Conservation (phyloP, 1,284 basidiomycete species). For the Trametes versicolor region DNA sequence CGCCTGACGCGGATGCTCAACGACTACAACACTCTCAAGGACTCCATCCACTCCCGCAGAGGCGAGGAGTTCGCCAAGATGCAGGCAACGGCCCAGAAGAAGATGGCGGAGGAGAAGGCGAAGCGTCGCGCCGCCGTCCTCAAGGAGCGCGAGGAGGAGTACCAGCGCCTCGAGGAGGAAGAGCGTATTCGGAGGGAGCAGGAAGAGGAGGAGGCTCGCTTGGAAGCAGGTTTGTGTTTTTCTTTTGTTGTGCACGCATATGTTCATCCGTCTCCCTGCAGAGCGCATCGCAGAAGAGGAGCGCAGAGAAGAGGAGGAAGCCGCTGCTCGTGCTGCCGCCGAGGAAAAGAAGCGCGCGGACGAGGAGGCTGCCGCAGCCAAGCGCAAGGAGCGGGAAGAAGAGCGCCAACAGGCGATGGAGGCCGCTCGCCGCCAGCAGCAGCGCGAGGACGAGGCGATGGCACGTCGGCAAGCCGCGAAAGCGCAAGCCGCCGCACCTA, state of each 20-base stretch:
- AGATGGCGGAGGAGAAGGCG: slow-evolving; percentile 89
- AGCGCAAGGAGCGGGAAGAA: slow-evolving; percentile 70
- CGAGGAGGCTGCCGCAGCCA: slow-evolving; percentile 63
- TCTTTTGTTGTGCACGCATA: background rate
- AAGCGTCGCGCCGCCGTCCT: slow-evolving; percentile 69
- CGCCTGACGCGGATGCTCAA: slow-evolving; percentile 80
- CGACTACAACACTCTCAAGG: slow-evolving; percentile 76
- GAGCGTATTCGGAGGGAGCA: slow-evolving; percentile 55
- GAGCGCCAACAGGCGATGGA: slow-evolving; percentile 73
- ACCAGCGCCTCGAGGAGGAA: slow-evolving; percentile 56
- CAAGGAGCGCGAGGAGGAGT: slow-evolving; percentile 69
- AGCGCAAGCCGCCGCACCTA: slow-evolving; percentile 42
- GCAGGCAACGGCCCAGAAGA: slow-evolving; percentile 67
- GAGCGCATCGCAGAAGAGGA: slow-evolving; percentile 67
- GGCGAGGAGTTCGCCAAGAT: slow-evolving; percentile 78
- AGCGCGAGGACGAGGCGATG: slow-evolving; percentile 86
- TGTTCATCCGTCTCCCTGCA: slow-evolving; percentile 39
- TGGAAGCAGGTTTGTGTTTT: slow-evolving; percentile 59
- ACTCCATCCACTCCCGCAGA: slow-evolving; percentile 70
- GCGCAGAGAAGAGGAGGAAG: slow-evolving; percentile 59
- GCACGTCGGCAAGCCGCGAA: slow-evolving; percentile 49
- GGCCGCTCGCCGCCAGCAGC: slow-evolving; percentile 65
- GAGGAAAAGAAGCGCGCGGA: slow-evolving; percentile 67
- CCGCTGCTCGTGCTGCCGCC: slow-evolving; percentile 55
- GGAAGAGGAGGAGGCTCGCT: slow-evolving; percentile 59